Conservation (phyloP, 2,329 filamentous ascomycete species). For the Aurifilum marmelostoma region DNA sequence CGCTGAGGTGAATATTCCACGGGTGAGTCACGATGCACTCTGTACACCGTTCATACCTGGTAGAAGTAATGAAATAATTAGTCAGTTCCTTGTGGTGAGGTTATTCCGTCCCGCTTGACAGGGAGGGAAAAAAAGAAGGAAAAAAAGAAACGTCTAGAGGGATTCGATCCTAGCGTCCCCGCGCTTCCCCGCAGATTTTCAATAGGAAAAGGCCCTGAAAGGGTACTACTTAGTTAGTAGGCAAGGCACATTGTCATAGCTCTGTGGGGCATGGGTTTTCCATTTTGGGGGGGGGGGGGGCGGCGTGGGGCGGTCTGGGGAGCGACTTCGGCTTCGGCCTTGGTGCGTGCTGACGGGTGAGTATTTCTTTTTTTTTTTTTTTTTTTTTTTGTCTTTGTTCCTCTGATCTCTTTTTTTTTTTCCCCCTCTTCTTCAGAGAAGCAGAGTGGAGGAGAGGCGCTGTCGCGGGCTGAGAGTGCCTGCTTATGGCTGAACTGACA, state of each 20-base stretch:
- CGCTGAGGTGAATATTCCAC: too few species aligned
- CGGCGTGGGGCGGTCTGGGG: neutral
- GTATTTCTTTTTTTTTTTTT: too few species aligned
- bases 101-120: too few species aligned
- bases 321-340: conserved; percentile 2
- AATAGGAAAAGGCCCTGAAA: neutral
- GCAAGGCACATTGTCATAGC: neutral
- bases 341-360: neutral
- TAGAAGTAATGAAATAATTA: neutral
- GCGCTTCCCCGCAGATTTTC: conserved; percentile 9
- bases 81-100: neutral
- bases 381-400: too few species aligned
- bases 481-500: too few species aligned
- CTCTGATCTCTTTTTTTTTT: too few species aligned
- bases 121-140: too few species aligned
- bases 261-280: neutral
- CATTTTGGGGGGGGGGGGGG: too few species aligned
- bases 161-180: neutral
- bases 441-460: neutral
- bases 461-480: too few species aligned
- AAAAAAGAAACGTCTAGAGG: too few species aligned
- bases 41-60: too few species aligned
- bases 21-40: neutral
- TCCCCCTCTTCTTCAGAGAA: too few species aligned
- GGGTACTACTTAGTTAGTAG: neutral